A percentile compares a stretch with the other conserved stretches of the same genome.
These are phyloP conservation scores for Spiromastix sp. DNA, from an alignment of 2,329 filamentous ascomycete species.

Conservation along the genomic window DNA sequence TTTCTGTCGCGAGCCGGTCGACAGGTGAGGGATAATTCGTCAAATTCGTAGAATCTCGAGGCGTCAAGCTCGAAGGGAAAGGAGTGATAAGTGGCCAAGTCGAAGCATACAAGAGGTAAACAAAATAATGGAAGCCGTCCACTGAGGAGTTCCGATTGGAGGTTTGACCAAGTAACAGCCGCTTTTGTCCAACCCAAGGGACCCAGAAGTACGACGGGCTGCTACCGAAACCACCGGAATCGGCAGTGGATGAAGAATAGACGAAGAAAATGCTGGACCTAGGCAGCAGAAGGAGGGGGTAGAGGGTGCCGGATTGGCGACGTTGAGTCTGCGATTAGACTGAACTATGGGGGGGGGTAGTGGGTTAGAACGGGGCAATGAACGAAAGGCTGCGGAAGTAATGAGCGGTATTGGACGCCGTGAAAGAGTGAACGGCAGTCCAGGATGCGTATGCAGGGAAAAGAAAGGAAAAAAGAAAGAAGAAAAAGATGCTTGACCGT, in stretches of 20 bases:
- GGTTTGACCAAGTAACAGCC: not conserved
- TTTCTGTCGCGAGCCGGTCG: slow-evolving; percentile 13
- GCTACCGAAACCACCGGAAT: slow-evolving; percentile 2
- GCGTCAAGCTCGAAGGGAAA: slow-evolving; percentile 12
- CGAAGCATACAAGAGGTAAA: slow-evolving; percentile 4
- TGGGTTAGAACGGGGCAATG: slow-evolving; percentile 22
- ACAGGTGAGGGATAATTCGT: slow-evolving; percentile 8
- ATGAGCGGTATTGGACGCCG: slow-evolving; percentile 27
- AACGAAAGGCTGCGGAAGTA: slow-evolving; percentile 10
- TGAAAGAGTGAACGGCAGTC: slow-evolving; percentile 43
- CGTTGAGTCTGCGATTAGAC: slow-evolving; percentile 2
- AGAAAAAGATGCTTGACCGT: slow-evolving; percentile 13
- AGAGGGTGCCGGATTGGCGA: slow-evolving; percentile 3
- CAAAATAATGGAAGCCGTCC: slow-evolving; percentile 10
- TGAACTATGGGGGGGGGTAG: not conserved
- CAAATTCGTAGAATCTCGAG: slow-evolving; percentile 15
- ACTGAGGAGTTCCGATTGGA: slow-evolving; percentile 3
- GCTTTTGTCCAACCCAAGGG: not conserved
- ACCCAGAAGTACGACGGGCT: not conserved
- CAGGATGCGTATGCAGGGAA: slow-evolving; percentile 17
- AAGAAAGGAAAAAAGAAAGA: slow-evolving; percentile 17
- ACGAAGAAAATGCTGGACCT: slow-evolving; percentile 11
- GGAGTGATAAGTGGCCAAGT: slow-evolving; percentile 7
- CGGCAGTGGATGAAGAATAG: slow-evolving; percentile 3
- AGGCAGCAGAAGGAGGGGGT: slow-evolving; percentile 11